A percentile compares a stretch with the other conserved stretches of the same genome.
phyloP scores from a whole-genome alignment of 768 basidiomycete species.

The Solioccasus polychromus region DNA sequence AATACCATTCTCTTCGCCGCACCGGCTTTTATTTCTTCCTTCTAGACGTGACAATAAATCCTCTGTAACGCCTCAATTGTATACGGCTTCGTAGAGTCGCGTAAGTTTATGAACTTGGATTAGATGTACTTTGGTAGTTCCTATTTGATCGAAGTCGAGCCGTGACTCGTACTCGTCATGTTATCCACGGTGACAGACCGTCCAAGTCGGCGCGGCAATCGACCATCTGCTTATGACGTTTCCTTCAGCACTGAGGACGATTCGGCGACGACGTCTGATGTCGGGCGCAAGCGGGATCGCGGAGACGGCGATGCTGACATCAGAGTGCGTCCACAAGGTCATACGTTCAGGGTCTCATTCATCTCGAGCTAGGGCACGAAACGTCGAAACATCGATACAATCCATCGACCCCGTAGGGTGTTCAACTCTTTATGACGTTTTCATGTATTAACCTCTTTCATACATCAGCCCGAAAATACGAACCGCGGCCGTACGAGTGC shows the following conservation, averaged over 20 bases:
- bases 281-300: slow-evolving; percentile 27
- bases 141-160: too few relatives aligned
- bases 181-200: not conserved
- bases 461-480: slow-evolving; percentile 39
- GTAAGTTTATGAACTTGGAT: slow-evolving; percentile 11
- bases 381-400: slow-evolving; percentile 27
- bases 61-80: slow-evolving; percentile 11
- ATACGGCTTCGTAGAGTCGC: too few relatives aligned
- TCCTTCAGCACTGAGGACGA: slow-evolving; percentile 45
- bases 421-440: not conserved
- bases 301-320: slow-evolving; percentile 8
- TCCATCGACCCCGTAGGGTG: slow-evolving; percentile 15
- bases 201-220: slow-evolving; percentile 29
- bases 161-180: too few relatives aligned
- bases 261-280: slow-evolving; percentile 25
- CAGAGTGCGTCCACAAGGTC: slow-evolving; percentile 16
- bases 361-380: slow-evolving; percentile 17
- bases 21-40: slow-evolving; percentile 6
- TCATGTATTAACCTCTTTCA: not conserved
- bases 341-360: not conserved
- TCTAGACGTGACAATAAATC: slow-evolving; percentile 8
- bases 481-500: slow-evolving; percentile 29
- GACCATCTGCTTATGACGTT: slow-evolving; percentile 54
- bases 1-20: slow-evolving; percentile 15
- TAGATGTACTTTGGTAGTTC: slow-evolving; percentile 14